Evolutionary conservation across 2,329 filamentous ascomycete genomes (phyloP), one percentile per base, ranked within the genome.

Genomic region (Colletotrichum tofieldiae): DNA sequence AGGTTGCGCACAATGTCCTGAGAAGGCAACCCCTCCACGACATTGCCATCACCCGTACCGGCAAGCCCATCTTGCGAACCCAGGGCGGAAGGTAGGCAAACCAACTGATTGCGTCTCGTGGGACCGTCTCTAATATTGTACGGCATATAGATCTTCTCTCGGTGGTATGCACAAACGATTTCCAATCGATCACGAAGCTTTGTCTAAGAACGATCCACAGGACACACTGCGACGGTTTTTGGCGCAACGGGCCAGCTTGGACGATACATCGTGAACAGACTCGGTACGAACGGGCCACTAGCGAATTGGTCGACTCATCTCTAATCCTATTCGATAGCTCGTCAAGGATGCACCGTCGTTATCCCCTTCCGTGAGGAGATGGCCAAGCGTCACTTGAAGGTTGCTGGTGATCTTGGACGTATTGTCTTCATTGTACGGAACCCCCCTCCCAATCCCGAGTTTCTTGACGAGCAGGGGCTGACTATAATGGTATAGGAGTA

Each of bases 361-460:
- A 84, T 98, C 72, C 96, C 96, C 61, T 99, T 91, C 88, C 93
- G 96, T 56, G 96, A 99, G 87, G 96, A 98, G 85, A 98, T 98
- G 95, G 88, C 93, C 77, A 98, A 98, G 89, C 93, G 96, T 77
- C 96, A 98, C 86, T 87, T 99, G 80, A 98, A 98, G 86, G 92
- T 98, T 71, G 89, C 94, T n/a, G 96, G 96, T 84, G 96, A 99
- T 84, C 88, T 99, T 73, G 96, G 96, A 74, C 91, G 94, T 77
- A 90, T 99, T 67, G 87, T 93, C 78, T 98, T 99, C 84, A 88
- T 97, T 78, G 93, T 95, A 84, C 23, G 63, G 63, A 26, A 26
- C 43, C 18, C 29, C 41, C 26, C 39, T 59, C 5, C 32, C 6
- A 20, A 55, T 47, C 29, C 8, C 20, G 18, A 47, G 20, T 23